Evolutionary conservation across 2,329 filamentous ascomycete species (phyloP), one percentile per base, ranked within the genome.

Genomic region (Ceratocystis papillata): DNA sequence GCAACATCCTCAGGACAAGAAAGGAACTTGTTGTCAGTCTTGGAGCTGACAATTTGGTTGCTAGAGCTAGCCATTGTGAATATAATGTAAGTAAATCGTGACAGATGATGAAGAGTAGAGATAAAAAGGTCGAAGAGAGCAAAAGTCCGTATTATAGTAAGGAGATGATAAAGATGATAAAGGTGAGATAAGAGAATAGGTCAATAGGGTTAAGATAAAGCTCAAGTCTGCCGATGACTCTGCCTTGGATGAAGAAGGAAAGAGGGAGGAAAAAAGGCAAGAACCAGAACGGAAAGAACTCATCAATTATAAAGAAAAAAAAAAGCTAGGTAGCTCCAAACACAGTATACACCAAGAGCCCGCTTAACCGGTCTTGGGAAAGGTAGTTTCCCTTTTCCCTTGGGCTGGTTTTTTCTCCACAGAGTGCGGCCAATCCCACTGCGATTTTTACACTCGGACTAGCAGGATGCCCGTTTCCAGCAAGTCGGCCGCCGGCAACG

Each of bases 1-100:
- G 93, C 94, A 70, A 99, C 81, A 73, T 97, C 87, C 73, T 89
- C 82, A 41, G 86, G 83, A 73, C 87, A 81, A 69, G 87, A 81
- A 71, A 97, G 87, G 79, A 96, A 97, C 73, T 88, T 91, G 74
- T 80, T 81, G 70, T 78, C 75, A 70, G 83, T 74, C 74, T 80
- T 79, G 66, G 80, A 79, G 64, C 80, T 82, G 72, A 81, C 79
- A 78, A 82, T 81, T 69, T 68, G 72, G 68, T 33, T 67, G 63
- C 28, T 20, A 8, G 33, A n/a, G 30, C 15, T 33, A 57, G 20
- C 63, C 67, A 69, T 66, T 68, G 44, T 65, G 66, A 57, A 57
- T 37, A 8, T 6, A 20, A 17, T 41, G 17, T 3, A 33, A 57
- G 28, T 57, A n/a, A 17, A 17, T 33, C 12, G 53, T 17, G 8